Conservation (phyloP, 2,329 filamentous ascomycete species). For the Chaetomium globosum region DNA sequence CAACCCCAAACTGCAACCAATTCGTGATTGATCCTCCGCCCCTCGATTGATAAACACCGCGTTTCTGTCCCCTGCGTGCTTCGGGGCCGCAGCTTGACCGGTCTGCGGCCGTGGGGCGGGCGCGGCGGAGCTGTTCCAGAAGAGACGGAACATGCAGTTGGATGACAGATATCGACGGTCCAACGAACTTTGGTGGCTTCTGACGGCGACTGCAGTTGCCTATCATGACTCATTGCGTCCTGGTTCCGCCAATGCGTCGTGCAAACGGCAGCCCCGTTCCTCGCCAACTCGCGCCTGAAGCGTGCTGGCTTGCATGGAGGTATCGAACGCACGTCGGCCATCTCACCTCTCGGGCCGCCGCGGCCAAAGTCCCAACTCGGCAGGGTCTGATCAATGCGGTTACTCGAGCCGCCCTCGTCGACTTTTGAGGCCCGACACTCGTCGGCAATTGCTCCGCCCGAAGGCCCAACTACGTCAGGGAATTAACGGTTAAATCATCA, state of each 20-base stretch:
- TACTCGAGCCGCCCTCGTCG: not conserved
- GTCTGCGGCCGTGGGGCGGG: conserved; percentile 18
- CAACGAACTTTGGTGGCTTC: conserved; percentile 19
- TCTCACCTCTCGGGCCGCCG: conserved; percentile 26
- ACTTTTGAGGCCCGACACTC: not conserved
- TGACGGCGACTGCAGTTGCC: conserved; percentile 21
- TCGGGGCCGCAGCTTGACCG: conserved; percentile 17
- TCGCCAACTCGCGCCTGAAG: conserved; percentile 12
- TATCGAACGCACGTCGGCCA: conserved; percentile 25
- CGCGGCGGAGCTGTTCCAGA: not conserved
- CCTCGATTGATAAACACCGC: not conserved
- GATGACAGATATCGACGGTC: conserved; percentile 4
- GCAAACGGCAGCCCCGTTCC: conserved; percentile 26
- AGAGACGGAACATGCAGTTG: conserved; percentile 7
- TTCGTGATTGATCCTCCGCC: conserved; percentile 6
- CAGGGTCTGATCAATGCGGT: not conserved
- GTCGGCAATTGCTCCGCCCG: conserved; percentile 2
- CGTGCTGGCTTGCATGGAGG: conserved; percentile 21
- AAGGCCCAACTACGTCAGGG: not conserved
- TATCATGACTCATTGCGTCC: conserved; percentile 24
- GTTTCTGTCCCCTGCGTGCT: not conserved
- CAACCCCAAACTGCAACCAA: not conserved
- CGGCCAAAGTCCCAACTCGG: not conserved
- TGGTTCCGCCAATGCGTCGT: conserved; percentile 17
- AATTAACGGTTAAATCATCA: not conserved